phyloP scores from a whole-genome alignment of 1,139 yeast species.

The Scheffersomyces segobiensis region DNA sequence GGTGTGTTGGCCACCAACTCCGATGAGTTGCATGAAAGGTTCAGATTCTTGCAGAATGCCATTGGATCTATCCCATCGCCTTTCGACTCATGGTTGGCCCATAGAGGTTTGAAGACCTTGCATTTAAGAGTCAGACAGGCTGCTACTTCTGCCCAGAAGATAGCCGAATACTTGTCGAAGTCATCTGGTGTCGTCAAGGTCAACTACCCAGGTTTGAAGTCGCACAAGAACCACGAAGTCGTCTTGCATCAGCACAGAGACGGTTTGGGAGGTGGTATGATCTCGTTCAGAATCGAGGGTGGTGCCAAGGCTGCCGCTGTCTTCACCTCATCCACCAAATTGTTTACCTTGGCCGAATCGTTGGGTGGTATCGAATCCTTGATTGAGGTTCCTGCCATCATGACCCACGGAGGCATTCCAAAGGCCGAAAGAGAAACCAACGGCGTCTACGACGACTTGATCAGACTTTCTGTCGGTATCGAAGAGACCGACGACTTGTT shows the following conservation, averaged over 20 bases:
- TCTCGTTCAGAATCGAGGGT: constrained; percentile 82
- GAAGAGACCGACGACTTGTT: constrained; percentile 81
- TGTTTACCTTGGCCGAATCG: constrained; percentile 86
- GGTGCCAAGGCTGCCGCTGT: constrained; percentile 76
- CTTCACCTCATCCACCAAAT: constrained; percentile 71
- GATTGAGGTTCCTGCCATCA: constrained; percentile 85
- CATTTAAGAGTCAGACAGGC: constrained; percentile 80
- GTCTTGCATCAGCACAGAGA: constrained; percentile 79
- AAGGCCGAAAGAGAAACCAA: constrained; percentile 74
- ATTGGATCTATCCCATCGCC: constrained; percentile 89
- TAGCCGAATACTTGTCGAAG: constrained; percentile 64
- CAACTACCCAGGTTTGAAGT: constrained; percentile 78
- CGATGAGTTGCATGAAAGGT: constrained; percentile 59
- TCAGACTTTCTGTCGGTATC: constrained; percentile 84
- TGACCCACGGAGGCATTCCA: constrained; percentile 95
- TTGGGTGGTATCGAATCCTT: constrained; percentile 89
- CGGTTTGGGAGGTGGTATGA: constrained; percentile 90
- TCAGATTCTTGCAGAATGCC: constrained; percentile 83
- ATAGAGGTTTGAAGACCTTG: constrained; percentile 86
- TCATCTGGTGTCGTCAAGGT: constrained; percentile 62
- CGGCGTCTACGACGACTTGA: constrained; percentile 81
- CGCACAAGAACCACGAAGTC: constrained; percentile 63
- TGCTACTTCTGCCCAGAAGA: constrained; percentile 61
- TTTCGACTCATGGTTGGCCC: constrained; percentile 90
- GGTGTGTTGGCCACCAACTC: constrained; percentile 78